Evolutionary conservation across 495 filamentous ascomycete species (phyloP).

Genomic region (Penicillium crystallinum): DNA sequence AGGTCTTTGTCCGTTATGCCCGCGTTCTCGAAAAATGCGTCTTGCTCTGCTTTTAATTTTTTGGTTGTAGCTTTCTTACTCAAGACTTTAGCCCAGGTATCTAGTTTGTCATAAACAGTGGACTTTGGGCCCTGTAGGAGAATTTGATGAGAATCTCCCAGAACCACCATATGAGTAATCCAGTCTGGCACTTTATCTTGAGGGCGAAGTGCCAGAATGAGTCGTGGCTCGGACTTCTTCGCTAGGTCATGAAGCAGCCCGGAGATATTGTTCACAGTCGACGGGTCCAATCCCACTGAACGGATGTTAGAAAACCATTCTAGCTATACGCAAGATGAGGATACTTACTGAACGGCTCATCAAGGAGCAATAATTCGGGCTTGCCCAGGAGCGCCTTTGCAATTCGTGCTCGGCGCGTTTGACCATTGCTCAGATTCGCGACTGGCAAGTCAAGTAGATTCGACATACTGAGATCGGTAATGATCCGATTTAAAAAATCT

Average conservation of each 20-base stretch:
- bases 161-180: slow-evolving; percentile 74
- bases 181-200: slow-evolving; percentile 84
- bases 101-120: slow-evolving; percentile 15
- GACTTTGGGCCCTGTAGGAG: slow-evolving; percentile 31
- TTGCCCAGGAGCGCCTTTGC: slow-evolving; percentile 73
- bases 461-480: slow-evolving; percentile 59
- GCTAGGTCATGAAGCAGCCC: slow-evolving; percentile 62
- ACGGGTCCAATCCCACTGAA: slow-evolving; percentile 81
- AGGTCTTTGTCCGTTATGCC: slow-evolving; percentile 30
- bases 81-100: slow-evolving; percentile 21
- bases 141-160: slow-evolving; percentile 57
- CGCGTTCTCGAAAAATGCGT: slow-evolving; percentile 8
- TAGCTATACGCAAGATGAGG: neutral
- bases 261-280: slow-evolving; percentile 64
- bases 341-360: slow-evolving; percentile 81
- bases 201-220: slow-evolving; percentile 72
- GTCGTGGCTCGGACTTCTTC: slow-evolving; percentile 55
- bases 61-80: neutral
- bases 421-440: slow-evolving; percentile 86
- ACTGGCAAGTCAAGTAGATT: slow-evolving; percentile 71
- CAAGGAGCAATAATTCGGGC: slow-evolving; percentile 78
- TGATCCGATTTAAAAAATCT: slow-evolving; percentile 51
- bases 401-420: slow-evolving; percentile 80
- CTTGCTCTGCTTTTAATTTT: neutral
- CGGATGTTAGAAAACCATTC: neutral